phyloP scores from a whole-genome alignment of 2,329 filamentous ascomycete genomes.

The Onygenales sp. region DNA sequence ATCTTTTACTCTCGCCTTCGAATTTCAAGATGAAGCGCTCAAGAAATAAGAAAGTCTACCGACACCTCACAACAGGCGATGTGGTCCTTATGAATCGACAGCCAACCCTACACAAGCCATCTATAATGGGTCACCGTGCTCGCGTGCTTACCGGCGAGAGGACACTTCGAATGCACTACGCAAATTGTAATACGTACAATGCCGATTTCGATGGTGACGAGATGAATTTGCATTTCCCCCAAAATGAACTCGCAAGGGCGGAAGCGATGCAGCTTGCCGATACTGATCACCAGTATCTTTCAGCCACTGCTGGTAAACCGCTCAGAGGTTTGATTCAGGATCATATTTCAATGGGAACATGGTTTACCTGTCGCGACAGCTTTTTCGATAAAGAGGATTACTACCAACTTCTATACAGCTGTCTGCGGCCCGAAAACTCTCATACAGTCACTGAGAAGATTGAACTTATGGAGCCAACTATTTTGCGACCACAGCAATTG shows the following conservation, averaged over 20 bases:
- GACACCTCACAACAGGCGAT: constrained; percentile 92
- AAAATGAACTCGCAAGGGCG: constrained; percentile 87
- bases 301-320: constrained; percentile 85
- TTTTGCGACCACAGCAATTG: constrained; percentile 68
- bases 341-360: constrained; percentile 90
- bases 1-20: constrained; percentile 81
- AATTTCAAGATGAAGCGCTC: constrained; percentile 63
- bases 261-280: constrained; percentile 91
- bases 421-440: constrained; percentile 78
- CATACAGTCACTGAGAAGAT: constrained; percentile 79
- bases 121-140: constrained; percentile 96
- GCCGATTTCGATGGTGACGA: constrained; percentile 99
- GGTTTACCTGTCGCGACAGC: constrained; percentile 81
- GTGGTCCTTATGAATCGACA: constrained; percentile 98
- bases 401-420: constrained; percentile 86
- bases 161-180: constrained; percentile 98
- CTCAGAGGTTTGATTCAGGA: constrained; percentile 95
- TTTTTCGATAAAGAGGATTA: constrained; percentile 85
- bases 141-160: constrained; percentile 88
- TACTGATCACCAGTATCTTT: constrained; percentile 94
- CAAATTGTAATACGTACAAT: constrained; percentile 99
- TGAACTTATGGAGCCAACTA: constrained; percentile 67
- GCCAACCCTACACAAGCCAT: constrained; percentile 94
- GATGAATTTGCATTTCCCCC: constrained; percentile 99
- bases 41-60: constrained; percentile 90